A percentile compares a stretch with the other conserved stretches of the same genome.
Conservation (phyloP, 2,329 filamentous ascomycete genomes). For the Scortechinia acanthostroma region DNA sequence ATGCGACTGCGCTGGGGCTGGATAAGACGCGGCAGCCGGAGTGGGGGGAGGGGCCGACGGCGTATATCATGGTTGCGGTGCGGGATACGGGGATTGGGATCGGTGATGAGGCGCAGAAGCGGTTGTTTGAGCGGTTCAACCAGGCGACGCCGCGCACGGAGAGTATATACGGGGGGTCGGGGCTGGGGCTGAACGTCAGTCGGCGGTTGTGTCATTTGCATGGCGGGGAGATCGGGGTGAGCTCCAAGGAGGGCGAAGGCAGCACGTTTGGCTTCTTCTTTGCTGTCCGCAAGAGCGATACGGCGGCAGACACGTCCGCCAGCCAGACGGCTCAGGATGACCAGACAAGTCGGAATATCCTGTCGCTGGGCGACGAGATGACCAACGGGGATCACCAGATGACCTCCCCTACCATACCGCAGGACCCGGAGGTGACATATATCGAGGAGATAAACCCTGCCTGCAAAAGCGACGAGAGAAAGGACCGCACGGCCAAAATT, state of each 20-base stretch:
- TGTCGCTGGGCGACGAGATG: background rate
- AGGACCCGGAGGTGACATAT: background rate
- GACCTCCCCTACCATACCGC: background rate
- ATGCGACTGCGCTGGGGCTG: background rate
- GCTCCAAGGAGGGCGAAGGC: conserved; percentile 1
- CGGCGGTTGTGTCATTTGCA: background rate
- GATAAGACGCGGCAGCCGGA: background rate
- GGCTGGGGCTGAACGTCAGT: background rate
- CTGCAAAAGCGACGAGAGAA: background rate
- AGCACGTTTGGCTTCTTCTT: conserved; percentile 2
- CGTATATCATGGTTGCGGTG: conserved; percentile 1
- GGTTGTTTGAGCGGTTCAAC: conserved; percentile 1
- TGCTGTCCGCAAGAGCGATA: background rate
- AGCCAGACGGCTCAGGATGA: too few relatives aligned
- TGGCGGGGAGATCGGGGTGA: background rate
- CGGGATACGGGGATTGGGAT: background rate
- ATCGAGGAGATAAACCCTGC: background rate
- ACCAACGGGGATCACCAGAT: background rate
- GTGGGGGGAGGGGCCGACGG: background rate
- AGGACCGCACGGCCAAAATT: background rate
- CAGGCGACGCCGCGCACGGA: background rate
- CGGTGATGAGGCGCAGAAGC: background rate
- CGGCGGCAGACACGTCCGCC: background rate
- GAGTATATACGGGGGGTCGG: background rate
- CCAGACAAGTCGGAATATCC: background rate